phyloP scores from a whole-genome alignment of 2,329 filamentous ascomycete species.

The Phialophora chinensis region DNA sequence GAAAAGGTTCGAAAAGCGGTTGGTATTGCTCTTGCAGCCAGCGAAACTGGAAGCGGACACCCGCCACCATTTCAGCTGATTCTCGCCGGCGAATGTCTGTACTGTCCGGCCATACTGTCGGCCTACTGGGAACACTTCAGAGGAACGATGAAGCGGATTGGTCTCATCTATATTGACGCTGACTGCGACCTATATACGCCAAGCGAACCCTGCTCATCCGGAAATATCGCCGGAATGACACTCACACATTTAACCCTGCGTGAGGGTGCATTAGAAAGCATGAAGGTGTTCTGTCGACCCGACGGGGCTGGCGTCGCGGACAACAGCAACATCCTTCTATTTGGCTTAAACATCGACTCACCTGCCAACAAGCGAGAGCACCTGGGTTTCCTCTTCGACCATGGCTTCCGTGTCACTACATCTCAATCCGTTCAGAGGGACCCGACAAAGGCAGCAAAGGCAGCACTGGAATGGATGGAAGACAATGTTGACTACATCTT shows the following conservation, averaged over 20 bases:
- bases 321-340: slow-evolving; percentile 22
- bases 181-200: slow-evolving; percentile 24
- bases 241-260: slow-evolving; percentile 20
- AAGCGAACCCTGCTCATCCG: slow-evolving; percentile 17
- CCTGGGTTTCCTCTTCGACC: slow-evolving; percentile 40
- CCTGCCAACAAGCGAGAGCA: slow-evolving; percentile 26
- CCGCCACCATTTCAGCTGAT: slow-evolving; percentile 23
- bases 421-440: slow-evolving; percentile 32
- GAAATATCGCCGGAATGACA: slow-evolving; percentile 25
- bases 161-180: slow-evolving; percentile 31
- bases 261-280: slow-evolving; percentile 19
- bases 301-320: slow-evolving; percentile 18
- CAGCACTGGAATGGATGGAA: slow-evolving; percentile 38
- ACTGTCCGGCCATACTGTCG: slow-evolving; percentile 25
- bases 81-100: slow-evolving; percentile 28
- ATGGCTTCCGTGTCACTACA: slow-evolving; percentile 39
- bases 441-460: slow-evolving; percentile 9
- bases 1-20: slow-evolving; percentile 10
- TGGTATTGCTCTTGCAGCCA: neutral
- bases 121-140: slow-evolving; percentile 18
- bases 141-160: slow-evolving; percentile 11
- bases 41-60: neutral
- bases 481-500: slow-evolving; percentile 38
- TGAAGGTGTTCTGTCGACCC: slow-evolving; percentile 21
- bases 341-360: slow-evolving; percentile 24